Conservation (phyloP, 2,329 filamentous ascomycete genomes). For the Talaromyces sp. region DNA sequence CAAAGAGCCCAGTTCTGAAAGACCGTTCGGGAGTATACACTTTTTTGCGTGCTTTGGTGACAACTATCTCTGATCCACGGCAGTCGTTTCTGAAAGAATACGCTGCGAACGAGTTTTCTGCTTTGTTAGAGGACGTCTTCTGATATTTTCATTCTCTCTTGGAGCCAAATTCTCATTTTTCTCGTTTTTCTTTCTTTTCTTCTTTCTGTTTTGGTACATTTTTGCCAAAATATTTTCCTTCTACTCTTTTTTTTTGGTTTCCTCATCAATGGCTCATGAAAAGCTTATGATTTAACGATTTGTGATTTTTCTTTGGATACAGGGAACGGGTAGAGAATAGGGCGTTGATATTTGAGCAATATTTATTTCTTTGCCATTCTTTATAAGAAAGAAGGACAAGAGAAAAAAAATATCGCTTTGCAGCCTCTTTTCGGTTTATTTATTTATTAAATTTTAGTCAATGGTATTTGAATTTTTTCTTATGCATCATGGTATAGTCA, state of each 20-base stretch:
- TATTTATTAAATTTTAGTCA: not conserved
- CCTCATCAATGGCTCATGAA: not conserved
- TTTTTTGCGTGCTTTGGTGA: not conserved
- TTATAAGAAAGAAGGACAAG: not conserved
- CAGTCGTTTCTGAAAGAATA: not conserved
- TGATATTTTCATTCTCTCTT: not conserved
- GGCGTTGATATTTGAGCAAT: not conserved
- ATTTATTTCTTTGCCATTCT: not conserved
- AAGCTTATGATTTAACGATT: not conserved
- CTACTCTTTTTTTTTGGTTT: not conserved
- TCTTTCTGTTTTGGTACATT: not conserved
- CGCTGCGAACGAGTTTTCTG: not conserved
- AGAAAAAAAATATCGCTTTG: not conserved
- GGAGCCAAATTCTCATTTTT: not conserved
- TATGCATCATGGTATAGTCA: not conserved
- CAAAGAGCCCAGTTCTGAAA: not conserved
- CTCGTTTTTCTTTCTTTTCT: too few relatives aligned
- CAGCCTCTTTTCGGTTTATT: not conserved
- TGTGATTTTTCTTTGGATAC: not conserved
- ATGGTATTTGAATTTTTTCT: not conserved
- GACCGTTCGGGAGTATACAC: not conserved
- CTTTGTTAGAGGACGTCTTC: not conserved
- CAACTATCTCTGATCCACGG: slow-evolving; percentile 2
- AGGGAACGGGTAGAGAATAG: too few relatives aligned
- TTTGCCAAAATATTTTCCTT: not conserved